These are phyloP conservation scores for Hymenoscyphus occultus DNA, from an alignment of 2,329 filamentous ascomycete genomes.

Conservation along the genomic window DNA sequence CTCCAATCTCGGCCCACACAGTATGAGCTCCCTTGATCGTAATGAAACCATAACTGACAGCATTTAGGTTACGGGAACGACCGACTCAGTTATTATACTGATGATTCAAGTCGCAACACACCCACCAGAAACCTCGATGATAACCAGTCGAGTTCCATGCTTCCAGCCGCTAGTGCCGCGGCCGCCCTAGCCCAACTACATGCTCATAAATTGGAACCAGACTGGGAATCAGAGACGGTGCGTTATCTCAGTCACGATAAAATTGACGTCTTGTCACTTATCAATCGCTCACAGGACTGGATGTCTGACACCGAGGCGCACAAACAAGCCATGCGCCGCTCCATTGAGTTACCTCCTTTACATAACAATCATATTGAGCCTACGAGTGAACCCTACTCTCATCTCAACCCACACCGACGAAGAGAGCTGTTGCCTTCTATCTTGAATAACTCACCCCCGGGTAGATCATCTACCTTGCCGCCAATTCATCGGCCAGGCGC, in stretches of 20 bases:
- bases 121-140: slow-evolving; percentile 66
- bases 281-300: slow-evolving; percentile 54
- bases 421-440: slow-evolving; percentile 82
- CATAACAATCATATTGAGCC: slow-evolving; percentile 53
- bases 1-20: slow-evolving; percentile 31
- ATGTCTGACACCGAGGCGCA: slow-evolving; percentile 68
- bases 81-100: slow-evolving; percentile 64
- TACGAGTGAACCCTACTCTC: slow-evolving; percentile 66
- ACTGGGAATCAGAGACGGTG: slow-evolving; percentile 78
- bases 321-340: slow-evolving; percentile 57
- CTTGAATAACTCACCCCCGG: slow-evolving; percentile 75
- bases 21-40: slow-evolving; percentile 23
- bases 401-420: slow-evolving; percentile 57
- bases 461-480: slow-evolving; percentile 82
- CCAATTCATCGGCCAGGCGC: slow-evolving; percentile 74
- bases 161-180: slow-evolving; percentile 73
- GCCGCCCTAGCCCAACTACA: slow-evolving; percentile 84
- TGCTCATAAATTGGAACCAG: slow-evolving; percentile 70
- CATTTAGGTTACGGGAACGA: slow-evolving; percentile 54
- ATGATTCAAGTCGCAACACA: slow-evolving; percentile 64
- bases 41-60: slow-evolving; percentile 28
- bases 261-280: slow-evolving; percentile 10
- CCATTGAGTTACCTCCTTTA: slow-evolving; percentile 71
- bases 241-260: slow-evolving; percentile 36
- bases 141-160: slow-evolving; percentile 56